Conservation (phyloP, 805 yeast species). For the Schwanniomyces pseudopolymorphus region DNA sequence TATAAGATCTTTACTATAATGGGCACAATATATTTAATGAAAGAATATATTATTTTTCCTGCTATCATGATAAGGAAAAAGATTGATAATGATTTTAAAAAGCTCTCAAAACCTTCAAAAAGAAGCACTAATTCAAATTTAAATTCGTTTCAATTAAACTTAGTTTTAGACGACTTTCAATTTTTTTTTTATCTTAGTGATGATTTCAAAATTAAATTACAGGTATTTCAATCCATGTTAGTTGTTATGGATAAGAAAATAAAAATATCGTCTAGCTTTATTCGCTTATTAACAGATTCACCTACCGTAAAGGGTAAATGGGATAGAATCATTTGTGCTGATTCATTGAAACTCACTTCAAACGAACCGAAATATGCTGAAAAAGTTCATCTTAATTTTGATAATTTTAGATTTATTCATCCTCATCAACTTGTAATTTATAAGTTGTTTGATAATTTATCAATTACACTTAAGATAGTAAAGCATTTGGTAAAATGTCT, state of each 20-base stretch:
- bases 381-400: conserved; percentile 20
- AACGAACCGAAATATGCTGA: conserved; percentile 12
- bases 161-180: conserved; percentile 9
- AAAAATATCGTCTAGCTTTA: conserved; percentile 18
- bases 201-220: conserved; percentile 49
- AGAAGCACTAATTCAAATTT: background rate
- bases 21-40: conserved; percentile 32
- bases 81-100: conserved; percentile 19
- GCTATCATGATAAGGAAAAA: conserved; percentile 20
- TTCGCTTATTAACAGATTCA: conserved; percentile 52
- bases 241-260: conserved; percentile 2
- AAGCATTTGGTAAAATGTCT: conserved; percentile 33
- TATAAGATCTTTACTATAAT: conserved; percentile 29
- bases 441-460: conserved; percentile 37
- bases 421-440: conserved; percentile 40
- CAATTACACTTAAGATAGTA: conserved; percentile 30
- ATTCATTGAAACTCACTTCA: conserved; percentile 21
- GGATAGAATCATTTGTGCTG: conserved; percentile 47
- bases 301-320: conserved; percentile 48
- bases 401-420: conserved; percentile 31
- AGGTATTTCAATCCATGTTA: conserved; percentile 24
- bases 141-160: background rate
- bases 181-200: conserved; percentile 44
- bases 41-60: conserved; percentile 30
- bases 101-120: conserved; percentile 3